These are phyloP conservation scores for Monilinia aucupariae DNA, from an alignment of 2,329 filamentous ascomycete genomes.

Conservation along the genomic window DNA sequence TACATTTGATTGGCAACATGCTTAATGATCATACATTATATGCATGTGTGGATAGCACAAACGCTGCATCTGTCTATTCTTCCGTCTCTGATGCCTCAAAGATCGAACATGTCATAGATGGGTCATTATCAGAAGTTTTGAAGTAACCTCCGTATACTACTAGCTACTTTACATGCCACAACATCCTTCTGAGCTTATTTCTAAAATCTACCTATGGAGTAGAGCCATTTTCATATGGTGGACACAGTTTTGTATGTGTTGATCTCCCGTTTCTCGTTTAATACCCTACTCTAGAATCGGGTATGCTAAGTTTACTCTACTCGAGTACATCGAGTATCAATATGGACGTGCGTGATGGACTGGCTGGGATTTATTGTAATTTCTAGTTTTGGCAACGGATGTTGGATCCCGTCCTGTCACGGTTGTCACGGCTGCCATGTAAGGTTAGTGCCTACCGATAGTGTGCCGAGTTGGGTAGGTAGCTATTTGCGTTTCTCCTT, in stretches of 20 bases:
- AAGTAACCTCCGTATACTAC: neutral
- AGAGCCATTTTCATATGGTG: no score
- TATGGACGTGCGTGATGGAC: neutral
- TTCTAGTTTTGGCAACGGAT: neutral
- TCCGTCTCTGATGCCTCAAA: neutral
- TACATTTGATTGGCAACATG: neutral
- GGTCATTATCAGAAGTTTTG: neutral
- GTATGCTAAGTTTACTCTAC: neutral
- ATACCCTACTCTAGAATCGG: neutral
- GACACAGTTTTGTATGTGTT: neutral
- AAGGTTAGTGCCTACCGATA: neutral
- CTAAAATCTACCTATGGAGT: neutral
- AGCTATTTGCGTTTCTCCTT: neutral
- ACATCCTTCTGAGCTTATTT: neutral
- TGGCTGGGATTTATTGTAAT: neutral
- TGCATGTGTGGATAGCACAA: neutral
- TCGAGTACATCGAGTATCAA: neutral
- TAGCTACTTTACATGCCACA: no score
- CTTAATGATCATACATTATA: neutral
- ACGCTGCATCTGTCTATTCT: neutral
- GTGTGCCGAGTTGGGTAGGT: neutral
- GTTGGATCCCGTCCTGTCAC: neutral
- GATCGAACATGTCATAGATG: neutral
- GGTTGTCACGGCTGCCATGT: neutral
- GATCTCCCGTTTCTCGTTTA: neutral